phyloP scores from a whole-genome alignment of 108 stramenopile species.

The Parietichytrium sp. region DNA sequence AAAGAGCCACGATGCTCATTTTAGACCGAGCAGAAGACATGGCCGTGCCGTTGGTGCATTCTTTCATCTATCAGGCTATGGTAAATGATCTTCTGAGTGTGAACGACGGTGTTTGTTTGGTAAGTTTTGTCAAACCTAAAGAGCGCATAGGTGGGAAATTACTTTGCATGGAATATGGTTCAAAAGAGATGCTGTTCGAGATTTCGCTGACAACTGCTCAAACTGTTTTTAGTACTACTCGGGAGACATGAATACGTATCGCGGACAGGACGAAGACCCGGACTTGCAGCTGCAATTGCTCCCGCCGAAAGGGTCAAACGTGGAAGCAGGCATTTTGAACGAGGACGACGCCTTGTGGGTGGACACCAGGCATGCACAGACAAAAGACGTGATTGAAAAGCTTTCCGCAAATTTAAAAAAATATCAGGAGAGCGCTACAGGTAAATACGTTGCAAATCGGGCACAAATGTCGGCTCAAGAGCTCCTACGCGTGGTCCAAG shows the following conservation, averaged over 20 bases:
- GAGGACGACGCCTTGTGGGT: constrained; percentile 90
- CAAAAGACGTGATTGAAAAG: constrained; percentile 83
- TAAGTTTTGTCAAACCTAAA: too few species aligned
- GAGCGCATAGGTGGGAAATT: too few species aligned
- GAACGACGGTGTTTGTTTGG: constrained; percentile 81
- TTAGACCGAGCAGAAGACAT: constrained; percentile 87
- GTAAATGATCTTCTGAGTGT: constrained; percentile 85
- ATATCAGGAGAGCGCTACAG: constrained; percentile 31
- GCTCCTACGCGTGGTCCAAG: constrained; percentile 85
- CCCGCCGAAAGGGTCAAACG: background rate
- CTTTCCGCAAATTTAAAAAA: constrained; percentile 75
- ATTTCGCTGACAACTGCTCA: too few species aligned
- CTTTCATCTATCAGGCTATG: constrained; percentile 95
- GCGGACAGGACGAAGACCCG: constrained; percentile 50
- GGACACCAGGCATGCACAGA: constrained; percentile 73
- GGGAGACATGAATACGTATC: constrained; percentile 49
- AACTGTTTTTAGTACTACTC: constrained; percentile 58
- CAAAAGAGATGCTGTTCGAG: too few species aligned
- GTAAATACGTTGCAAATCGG: constrained; percentile 7
- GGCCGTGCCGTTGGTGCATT: constrained; percentile 92
- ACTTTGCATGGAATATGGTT: too few species aligned
- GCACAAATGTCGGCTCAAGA: constrained; percentile 72
- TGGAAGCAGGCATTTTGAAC: constrained; percentile 63
- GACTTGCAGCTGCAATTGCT: constrained; percentile 54
- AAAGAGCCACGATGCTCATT: constrained; percentile 79